Conservation (phyloP, 352 stramenopile genomes). For the Thraustochytrium sp. region DNA sequence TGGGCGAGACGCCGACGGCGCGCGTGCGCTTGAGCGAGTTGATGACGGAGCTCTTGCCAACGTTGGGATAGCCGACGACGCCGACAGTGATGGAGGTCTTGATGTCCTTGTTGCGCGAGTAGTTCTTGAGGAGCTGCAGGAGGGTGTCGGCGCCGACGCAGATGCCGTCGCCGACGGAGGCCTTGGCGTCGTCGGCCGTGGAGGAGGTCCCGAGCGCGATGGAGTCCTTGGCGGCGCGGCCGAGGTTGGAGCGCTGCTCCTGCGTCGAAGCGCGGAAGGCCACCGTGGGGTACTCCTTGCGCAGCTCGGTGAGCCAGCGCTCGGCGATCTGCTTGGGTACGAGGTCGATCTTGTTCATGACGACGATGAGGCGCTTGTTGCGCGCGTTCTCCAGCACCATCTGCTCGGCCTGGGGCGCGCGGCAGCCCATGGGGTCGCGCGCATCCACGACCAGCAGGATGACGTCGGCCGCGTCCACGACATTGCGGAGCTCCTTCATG, state of each 20-base stretch:
- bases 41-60: constrained; percentile 87
- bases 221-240: constrained; percentile 43
- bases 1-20: constrained; percentile 86
- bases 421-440: constrained; percentile 88
- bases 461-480: constrained; percentile 91
- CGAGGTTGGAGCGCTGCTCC: constrained; percentile 65
- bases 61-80: constrained; percentile 57
- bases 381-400: constrained; percentile 76
- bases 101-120: constrained; percentile 78
- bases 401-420: constrained; percentile 84
- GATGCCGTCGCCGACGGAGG: constrained; percentile 50
- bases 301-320: constrained; percentile 86
- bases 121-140: constrained; percentile 97
- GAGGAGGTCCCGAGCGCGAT: constrained; percentile 46
- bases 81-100: constrained; percentile 83
- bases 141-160: constrained; percentile 91
- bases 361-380: constrained; percentile 92
- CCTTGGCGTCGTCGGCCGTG: constrained; percentile 43
- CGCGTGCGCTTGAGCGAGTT: constrained; percentile 82
- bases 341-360: constrained; percentile 99
- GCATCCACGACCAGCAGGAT: constrained; percentile 95
- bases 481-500: constrained; percentile 53
- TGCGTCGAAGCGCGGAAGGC: constrained; percentile 95
- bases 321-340: constrained; percentile 90
- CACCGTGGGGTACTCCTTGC: constrained; percentile 85